These are phyloP conservation scores for Nemania abortiva DNA, from an alignment of 2,329 filamentous ascomycete genomes.

Conservation along the genomic window DNA sequence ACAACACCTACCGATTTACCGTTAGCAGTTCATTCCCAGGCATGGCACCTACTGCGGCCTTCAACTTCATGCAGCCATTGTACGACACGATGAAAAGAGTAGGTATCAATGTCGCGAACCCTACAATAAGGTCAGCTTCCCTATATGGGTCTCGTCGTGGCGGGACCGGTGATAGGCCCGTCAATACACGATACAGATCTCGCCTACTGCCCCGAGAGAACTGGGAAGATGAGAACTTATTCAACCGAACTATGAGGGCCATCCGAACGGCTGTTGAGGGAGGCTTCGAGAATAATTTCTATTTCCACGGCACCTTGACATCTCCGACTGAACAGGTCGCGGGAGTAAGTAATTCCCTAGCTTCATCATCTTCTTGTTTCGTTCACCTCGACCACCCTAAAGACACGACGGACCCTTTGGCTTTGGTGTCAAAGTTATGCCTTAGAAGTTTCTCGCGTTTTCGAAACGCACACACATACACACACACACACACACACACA, in stretches of 20 bases:
- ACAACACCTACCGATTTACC: slow-evolving; percentile 50
- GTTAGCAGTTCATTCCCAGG: slow-evolving; percentile 52
- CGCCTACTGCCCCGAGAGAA: slow-evolving; percentile 51
- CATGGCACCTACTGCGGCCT: slow-evolving; percentile 40
- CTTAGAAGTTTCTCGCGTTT: neutral
- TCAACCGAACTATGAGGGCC: slow-evolving; percentile 47
- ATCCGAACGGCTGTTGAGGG: slow-evolving; percentile 51
- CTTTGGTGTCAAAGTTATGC: too few species aligned
- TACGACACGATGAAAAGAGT: slow-evolving; percentile 50
- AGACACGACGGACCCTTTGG: too few species aligned
- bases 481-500: neutral
- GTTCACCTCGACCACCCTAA: neutral
- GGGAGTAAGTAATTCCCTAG: slow-evolving; percentile 32
- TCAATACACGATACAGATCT: slow-evolving; percentile 51
- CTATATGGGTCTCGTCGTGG: slow-evolving; percentile 48
- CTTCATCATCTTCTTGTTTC: neutral
- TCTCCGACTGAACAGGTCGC: slow-evolving; percentile 50
- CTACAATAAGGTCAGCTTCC: slow-evolving; percentile 43
- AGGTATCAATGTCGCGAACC: slow-evolving; percentile 50
- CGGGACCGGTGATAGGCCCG: slow-evolving; percentile 47
- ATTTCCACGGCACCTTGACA: slow-evolving; percentile 52
- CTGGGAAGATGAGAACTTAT: slow-evolving; percentile 48
- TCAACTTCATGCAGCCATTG: slow-evolving; percentile 52
- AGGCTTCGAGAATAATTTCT: slow-evolving; percentile 52
- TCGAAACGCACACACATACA: neutral